phyloP scores from a whole-genome alignment of 225 moss, liverwort and hornwort genomes.

The Antitrichia curtipendula region DNA sequence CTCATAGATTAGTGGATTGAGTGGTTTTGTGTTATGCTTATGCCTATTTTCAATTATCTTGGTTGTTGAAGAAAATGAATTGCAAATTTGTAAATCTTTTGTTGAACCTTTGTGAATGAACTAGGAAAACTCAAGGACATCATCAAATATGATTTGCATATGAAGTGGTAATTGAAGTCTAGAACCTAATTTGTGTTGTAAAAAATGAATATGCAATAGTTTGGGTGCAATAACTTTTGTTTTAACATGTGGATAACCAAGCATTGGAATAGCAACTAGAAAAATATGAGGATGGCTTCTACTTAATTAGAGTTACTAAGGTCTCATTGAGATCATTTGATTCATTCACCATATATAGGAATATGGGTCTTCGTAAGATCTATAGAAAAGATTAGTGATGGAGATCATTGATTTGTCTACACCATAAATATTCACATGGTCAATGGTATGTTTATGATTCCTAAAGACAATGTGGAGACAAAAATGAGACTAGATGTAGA shows the following conservation, averaged over 20 bases:
- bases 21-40: neutral
- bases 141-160: too few relatives aligned
- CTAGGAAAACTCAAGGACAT: too few relatives aligned
- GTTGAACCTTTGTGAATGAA: too few relatives aligned
- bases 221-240: neutral
- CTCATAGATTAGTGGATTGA: neutral
- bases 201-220: neutral
- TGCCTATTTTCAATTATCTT: neutral
- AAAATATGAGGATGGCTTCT: neutral
- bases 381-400: neutral
- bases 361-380: neutral
- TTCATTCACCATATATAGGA: neutral
- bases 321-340: neutral
- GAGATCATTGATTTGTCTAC: neutral
- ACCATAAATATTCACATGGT: neutral
- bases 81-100: too few relatives aligned
- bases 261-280: neutral
- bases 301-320: neutral
- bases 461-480: neutral
- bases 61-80: too few relatives aligned
- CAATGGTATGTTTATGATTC: neutral
- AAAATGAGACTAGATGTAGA: neutral
- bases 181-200: neutral
- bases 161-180: neutral
- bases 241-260: neutral